Conservation (phyloP, 2,329 filamentous ascomycete genomes). For the Ceratocystiopsis minuta region DNA sequence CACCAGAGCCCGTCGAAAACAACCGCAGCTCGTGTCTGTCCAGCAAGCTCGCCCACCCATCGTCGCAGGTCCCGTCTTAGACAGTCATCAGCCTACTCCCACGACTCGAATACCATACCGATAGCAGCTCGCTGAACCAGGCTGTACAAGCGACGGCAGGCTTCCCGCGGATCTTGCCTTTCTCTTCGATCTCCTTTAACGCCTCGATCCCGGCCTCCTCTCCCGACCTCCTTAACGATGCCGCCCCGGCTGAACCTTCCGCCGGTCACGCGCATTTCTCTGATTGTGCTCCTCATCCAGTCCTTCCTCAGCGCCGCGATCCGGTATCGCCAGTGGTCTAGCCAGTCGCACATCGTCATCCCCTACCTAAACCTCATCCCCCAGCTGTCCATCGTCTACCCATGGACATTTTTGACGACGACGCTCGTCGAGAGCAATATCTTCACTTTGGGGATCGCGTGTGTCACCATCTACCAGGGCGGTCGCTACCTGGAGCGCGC, state of each 20-base stretch:
- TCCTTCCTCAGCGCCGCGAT: constrained; percentile 69
- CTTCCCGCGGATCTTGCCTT: not conserved
- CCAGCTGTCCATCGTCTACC: constrained; percentile 65
- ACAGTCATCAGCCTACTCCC: not conserved
- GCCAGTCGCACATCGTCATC: constrained; percentile 47
- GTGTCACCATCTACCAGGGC: constrained; percentile 69
- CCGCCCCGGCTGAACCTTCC: constrained; percentile 77
- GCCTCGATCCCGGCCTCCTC: not conserved
- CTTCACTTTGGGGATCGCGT: constrained; percentile 64
- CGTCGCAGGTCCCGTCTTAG: too few relatives aligned
- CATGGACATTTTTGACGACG: constrained; percentile 79
- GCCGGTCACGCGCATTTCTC: constrained; percentile 68
- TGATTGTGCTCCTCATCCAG: constrained; percentile 57
- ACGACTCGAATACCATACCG: not conserved
- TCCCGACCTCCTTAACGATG: constrained; percentile 30
- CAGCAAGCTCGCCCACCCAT: too few relatives aligned
- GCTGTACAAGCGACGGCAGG: too few relatives aligned
- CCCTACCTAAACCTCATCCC: constrained; percentile 82
- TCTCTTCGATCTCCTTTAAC: not conserved
- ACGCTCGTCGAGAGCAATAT: constrained; percentile 87
- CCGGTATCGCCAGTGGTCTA: constrained; percentile 51
- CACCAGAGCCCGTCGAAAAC: too few relatives aligned
- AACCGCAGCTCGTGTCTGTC: too few relatives aligned
- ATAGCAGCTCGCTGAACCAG: too few relatives aligned
- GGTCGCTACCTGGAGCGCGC: constrained; percentile 90